A percentile compares a stretch with the other conserved stretches of the same genome.
phyloP scores from a whole-genome alignment of 805 yeast genomes.

The Nakazawaea molendinolei region DNA sequence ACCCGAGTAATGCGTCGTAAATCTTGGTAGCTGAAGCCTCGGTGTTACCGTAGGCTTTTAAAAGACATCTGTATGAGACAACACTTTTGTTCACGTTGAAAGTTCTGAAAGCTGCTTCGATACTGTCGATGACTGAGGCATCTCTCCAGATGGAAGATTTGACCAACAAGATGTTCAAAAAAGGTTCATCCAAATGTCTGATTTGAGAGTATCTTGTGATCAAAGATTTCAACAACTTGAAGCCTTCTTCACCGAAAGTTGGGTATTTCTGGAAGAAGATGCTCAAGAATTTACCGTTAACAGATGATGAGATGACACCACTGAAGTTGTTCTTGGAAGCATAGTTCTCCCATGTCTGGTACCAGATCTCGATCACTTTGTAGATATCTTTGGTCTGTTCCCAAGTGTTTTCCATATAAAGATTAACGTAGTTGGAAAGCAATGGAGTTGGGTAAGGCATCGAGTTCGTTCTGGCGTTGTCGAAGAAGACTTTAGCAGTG shows the following conservation, averaged over 20 bases:
- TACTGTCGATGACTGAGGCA: slow-evolving; percentile 54
- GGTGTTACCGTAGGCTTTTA: slow-evolving; percentile 68
- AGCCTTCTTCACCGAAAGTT: slow-evolving; percentile 45
- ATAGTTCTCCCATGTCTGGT: slow-evolving; percentile 50
- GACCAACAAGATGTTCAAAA: slow-evolving; percentile 68
- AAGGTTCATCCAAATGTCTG: slow-evolving; percentile 68
- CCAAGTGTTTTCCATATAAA: slow-evolving; percentile 57
- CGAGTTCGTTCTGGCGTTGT: slow-evolving; percentile 59
- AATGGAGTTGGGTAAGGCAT: slow-evolving; percentile 68
- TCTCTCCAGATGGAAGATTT: slow-evolving; percentile 65
- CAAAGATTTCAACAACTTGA: slow-evolving; percentile 42
- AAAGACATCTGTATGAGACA: slow-evolving; percentile 63
- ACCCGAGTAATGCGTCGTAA: slow-evolving; percentile 27
- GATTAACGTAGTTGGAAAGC: slow-evolving; percentile 68
- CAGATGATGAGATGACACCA: slow-evolving; percentile 65
- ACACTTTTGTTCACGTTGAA: slow-evolving; percentile 56
- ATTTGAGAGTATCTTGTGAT: slow-evolving; percentile 49
- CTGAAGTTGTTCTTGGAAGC: slow-evolving; percentile 41
- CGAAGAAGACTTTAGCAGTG: slow-evolving; percentile 69
- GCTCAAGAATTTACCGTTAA: slow-evolving; percentile 62
- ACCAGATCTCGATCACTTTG: slow-evolving; percentile 56
- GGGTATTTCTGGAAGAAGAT: slow-evolving; percentile 60
- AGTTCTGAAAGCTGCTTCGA: slow-evolving; percentile 51
- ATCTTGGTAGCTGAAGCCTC: slow-evolving; percentile 49
- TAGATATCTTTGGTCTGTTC: slow-evolving; percentile 50